Evolutionary conservation across 306 rosid species (phyloP), one percentile per base, ranked within the genome.

Genomic region (Sesbania bispinosa): DNA sequence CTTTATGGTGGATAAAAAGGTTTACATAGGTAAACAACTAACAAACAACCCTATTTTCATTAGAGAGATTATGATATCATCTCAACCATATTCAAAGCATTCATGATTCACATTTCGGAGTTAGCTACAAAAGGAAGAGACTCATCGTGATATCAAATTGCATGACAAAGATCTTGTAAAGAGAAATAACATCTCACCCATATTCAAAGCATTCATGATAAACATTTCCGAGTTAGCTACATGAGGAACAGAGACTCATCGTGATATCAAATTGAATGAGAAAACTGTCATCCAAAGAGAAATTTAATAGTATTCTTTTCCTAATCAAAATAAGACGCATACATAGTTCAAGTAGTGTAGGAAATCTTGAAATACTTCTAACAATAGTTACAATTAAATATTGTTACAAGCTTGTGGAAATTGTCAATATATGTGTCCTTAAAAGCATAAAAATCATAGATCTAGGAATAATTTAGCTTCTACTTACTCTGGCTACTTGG

Each of bases 401-500:
- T 29, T 58, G 79, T 62, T 68, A 46, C 77, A 73, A 67, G 35
- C 76, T 48, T 48, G 64, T 4, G 54, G 33, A 60, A 67, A 50
- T 54, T 43, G 73, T 62, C 64, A 67, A 46, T 21, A 52, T 33
- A 58, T 71, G 36, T n/a, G 67, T 50, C 51, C 77, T 67, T 38
- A 5, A 48, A 41, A 62, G 70, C 68, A 77, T 65, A 43, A 47
- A 35, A 52, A 33, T 45, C 46, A 18, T 62, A 36, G 47, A 6
- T 23, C 71, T 71, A 65, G 18, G 69, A 77, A 59, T 38, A 72
- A 36, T 50, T 55, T 62, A 69, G 74, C 65, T 73, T 46, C 77
- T 67, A 45, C 79, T 52, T 50, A 48, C 69, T 39, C 71, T 42
- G 8, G 52, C 30, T 67, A 69, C 68, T 60, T 32, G 50, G 64